Base-by-base conservation (phyloP, 2,329 filamentous ascomycete species). In the Gaeumannomyces tritici region DNA sequence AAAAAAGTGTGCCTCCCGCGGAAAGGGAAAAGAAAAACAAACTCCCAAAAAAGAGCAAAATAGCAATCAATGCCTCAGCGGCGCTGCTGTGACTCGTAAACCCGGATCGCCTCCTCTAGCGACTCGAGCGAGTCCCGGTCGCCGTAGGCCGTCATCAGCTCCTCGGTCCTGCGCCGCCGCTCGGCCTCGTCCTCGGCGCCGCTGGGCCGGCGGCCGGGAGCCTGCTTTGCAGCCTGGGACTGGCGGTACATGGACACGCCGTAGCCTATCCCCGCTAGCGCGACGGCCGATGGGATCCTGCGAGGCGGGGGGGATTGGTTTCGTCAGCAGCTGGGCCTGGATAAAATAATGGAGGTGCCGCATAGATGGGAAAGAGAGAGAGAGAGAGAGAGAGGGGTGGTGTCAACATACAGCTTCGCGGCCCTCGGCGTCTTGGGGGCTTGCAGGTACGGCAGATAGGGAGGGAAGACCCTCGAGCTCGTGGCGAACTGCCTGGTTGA, bases 131-230 rank as follows among this genome's bases (percentile, higher is more conserved):
- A 71, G 15, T 63, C 64, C 26, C 71, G 63, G 61, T 72, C 70
- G 9, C 71, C 71, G 57, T 73, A 74, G 9, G 72, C 72, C 55
- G 71, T 68, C 47, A 70, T 67, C 57, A 74, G 63, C 21, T 68
- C 64, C 5, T 65, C 66, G 15, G 65, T 63, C 57, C 64, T 62
- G 33, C 64, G 63, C 59, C 64, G 62, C 60, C 63, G 58, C 60
- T 66, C 68, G 7, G 63, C 59, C 60, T 68, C 68, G 59, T 64
- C 66, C 51, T 63, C 51, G 2, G 21, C 18, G 60, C 31, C 27
- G 29, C 35, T 42, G 57, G 7, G 66, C 63, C 3, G 61, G 62
- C 13, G 63, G 62, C 33, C 35, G 27, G 31, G 2, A 7, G 31
- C 12, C 31, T 33, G 8, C 60, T 18, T 33, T n/a, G 21, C 15